Percentiles rank a stretch among this genome's conserved stretches.
Evolutionary conservation across 129 eudicot species (phyloP).

Genomic region (Pseudognaphalium luteoalbum): DNA sequence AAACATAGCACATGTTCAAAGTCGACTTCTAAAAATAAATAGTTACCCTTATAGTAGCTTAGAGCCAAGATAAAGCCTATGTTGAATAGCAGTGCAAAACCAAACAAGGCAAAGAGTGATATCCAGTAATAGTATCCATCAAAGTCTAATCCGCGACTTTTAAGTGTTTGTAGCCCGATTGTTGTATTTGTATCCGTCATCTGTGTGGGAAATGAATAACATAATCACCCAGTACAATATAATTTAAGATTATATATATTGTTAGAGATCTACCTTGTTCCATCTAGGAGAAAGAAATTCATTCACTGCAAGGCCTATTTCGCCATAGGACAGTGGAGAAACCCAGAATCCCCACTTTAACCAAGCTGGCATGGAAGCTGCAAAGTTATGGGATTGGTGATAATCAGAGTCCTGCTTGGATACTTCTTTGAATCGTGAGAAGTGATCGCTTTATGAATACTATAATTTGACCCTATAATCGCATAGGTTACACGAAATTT

Average conservation of each 20-base stretch:
- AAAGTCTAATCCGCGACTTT: conserved; percentile 59
- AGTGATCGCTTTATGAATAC: too few relatives aligned
- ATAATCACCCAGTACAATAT: neutral
- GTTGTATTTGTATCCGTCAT: conserved; percentile 47
- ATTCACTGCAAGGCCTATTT: conserved; percentile 59
- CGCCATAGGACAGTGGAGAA: conserved; percentile 55
- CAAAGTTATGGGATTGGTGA: neutral
- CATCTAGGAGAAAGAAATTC: conserved; percentile 67
- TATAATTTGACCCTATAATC: too few relatives aligned
- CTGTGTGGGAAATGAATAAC: conserved; percentile 28
- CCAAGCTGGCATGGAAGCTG: conserved; percentile 53
- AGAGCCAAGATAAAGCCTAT: conserved; percentile 62
- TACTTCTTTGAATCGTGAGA: too few relatives aligned
- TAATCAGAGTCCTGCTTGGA: too few relatives aligned
- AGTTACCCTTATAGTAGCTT: conserved; percentile 55
- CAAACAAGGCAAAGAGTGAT: conserved; percentile 63
- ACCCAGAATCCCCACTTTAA: conserved; percentile 64
- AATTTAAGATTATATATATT: neutral
- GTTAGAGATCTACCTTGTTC: conserved; percentile 43
- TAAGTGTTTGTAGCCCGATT: conserved; percentile 56
- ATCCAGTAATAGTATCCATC: conserved; percentile 53
- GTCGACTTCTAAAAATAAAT: conserved; percentile 16
- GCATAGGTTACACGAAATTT: too few relatives aligned
- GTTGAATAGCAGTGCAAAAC: conserved; percentile 51
- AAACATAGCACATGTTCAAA: conserved; percentile 8